phyloP scores from a whole-genome alignment of 805 yeast genomes.

The Myxozyma melibiosi region DNA sequence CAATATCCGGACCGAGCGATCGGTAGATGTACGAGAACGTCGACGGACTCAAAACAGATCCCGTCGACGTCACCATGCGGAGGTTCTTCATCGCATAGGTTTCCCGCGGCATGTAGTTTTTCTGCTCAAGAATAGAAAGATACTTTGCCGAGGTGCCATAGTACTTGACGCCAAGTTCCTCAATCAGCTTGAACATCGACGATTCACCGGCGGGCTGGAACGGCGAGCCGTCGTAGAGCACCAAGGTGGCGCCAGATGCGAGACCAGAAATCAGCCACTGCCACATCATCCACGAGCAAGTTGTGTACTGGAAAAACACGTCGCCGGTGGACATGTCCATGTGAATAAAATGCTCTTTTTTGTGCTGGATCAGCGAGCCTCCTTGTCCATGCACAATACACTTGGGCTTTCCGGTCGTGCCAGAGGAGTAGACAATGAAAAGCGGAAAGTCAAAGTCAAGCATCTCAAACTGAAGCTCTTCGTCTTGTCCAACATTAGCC shows the following conservation, averaged over 20 bases:
- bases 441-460: constrained; percentile 35
- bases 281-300: constrained; percentile 39
- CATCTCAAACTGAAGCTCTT: constrained; percentile 27
- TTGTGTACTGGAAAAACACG: constrained; percentile 36
- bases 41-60: constrained; percentile 35
- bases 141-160: constrained; percentile 37
- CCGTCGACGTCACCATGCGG: constrained; percentile 33
- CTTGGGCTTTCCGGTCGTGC: constrained; percentile 36
- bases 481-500: constrained; percentile 6
- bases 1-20: constrained; percentile 28
- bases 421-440: constrained; percentile 36
- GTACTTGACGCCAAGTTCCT: constrained; percentile 33
- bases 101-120: constrained; percentile 15
- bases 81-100: constrained; percentile 14
- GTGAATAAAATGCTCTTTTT: constrained; percentile 35
- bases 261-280: constrained; percentile 37
- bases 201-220: constrained; percentile 32
- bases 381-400: constrained; percentile 37
- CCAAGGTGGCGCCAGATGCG: constrained; percentile 36
- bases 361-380: constrained; percentile 35
- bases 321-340: constrained; percentile 32
- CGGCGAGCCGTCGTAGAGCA: constrained; percentile 36
- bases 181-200: constrained; percentile 34
- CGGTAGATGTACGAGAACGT: constrained; percentile 35
- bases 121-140: constrained; percentile 34